phyloP scores from a whole-genome alignment of 768 basidiomycete species.

The Pleurotus tuber-regium region DNA sequence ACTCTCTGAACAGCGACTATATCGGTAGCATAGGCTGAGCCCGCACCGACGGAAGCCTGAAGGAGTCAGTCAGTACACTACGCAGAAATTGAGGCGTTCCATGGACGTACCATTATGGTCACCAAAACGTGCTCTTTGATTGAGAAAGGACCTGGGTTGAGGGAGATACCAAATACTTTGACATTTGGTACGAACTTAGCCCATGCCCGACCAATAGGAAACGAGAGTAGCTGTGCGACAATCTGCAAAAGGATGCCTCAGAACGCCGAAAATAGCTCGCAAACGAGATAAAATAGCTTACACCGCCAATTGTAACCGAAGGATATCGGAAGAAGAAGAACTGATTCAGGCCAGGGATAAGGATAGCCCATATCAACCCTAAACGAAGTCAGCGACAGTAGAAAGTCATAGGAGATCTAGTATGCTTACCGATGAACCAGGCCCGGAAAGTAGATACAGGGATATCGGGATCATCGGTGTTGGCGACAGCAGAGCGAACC shows the following conservation, averaged over 20 bases:
- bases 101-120: constrained; percentile 15
- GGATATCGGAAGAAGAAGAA: constrained; percentile 81
- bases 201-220: constrained; percentile 63
- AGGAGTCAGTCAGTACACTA: constrained; percentile 32
- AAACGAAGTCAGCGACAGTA: background rate
- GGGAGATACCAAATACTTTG: constrained; percentile 45
- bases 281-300: constrained; percentile 20
- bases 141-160: constrained; percentile 71
- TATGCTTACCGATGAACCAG: constrained; percentile 67
- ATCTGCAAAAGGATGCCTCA: constrained; percentile 30
- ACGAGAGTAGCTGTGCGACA: constrained; percentile 67
- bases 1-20: constrained; percentile 75
- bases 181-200: constrained; percentile 51
- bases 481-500: constrained; percentile 56
- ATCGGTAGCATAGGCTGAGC: constrained; percentile 72
- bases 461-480: constrained; percentile 63
- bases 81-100: constrained; percentile 19
- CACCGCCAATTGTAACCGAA: constrained; percentile 54
- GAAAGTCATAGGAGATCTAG: background rate
- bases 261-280: constrained; percentile 20
- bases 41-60: constrained; percentile 39
- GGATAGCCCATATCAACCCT: constrained; percentile 55
- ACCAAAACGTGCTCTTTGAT: constrained; percentile 74
- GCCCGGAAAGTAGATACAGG: constrained; percentile 62
- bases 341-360: constrained; percentile 67